Percentiles rank a stretch among this genome's conserved stretches.
Evolutionary conservation across 345 rosid genomes (phyloP).

Genomic region (Viola odorata): DNA sequence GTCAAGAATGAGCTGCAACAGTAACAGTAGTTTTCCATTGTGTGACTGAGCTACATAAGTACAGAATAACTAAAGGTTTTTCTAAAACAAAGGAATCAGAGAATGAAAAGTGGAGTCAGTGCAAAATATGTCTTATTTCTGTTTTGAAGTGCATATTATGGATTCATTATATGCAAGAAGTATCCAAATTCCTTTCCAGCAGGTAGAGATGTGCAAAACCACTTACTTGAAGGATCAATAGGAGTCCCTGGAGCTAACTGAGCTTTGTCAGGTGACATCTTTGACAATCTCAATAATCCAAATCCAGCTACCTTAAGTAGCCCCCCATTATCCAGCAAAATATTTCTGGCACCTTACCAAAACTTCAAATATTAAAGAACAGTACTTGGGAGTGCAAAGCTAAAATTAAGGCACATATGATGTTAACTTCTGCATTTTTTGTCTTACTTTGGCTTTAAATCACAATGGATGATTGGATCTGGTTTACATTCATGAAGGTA

Average conservation of each 20-base stretch:
- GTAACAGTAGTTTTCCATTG: too few relatives aligned
- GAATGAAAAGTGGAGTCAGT: slow-evolving; percentile 2
- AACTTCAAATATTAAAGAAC: slow-evolving; percentile 70
- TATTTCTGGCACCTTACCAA: slow-evolving; percentile 99
- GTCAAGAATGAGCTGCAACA: background rate
- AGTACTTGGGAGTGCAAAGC: slow-evolving; percentile 18
- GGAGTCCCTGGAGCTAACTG: slow-evolving; percentile 40
- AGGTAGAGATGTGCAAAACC: background rate
- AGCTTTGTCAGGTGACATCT: slow-evolving; percentile 53
- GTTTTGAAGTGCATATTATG: background rate
- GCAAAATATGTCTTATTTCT: too few relatives aligned
- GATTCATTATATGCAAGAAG: slow-evolving; percentile 14
- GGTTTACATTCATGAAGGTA: slow-evolving; percentile 71
- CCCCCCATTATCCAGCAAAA: slow-evolving; percentile 93
- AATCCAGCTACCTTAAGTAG: slow-evolving; percentile 83
- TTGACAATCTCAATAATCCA: slow-evolving; percentile 59
- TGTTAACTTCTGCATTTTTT: slow-evolving; percentile 45
- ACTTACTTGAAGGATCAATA: slow-evolving; percentile 60
- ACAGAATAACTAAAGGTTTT: background rate
- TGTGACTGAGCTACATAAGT: too few relatives aligned
- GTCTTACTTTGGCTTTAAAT: slow-evolving; percentile 93
- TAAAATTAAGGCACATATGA: slow-evolving; percentile 8
- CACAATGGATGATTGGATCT: slow-evolving; percentile 79
- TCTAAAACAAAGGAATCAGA: background rate
- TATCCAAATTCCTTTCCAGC: background rate